Evolutionary conservation across 768 basidiomycete species (phyloP).

Genomic region (Gloeostereum incarnatum): DNA sequence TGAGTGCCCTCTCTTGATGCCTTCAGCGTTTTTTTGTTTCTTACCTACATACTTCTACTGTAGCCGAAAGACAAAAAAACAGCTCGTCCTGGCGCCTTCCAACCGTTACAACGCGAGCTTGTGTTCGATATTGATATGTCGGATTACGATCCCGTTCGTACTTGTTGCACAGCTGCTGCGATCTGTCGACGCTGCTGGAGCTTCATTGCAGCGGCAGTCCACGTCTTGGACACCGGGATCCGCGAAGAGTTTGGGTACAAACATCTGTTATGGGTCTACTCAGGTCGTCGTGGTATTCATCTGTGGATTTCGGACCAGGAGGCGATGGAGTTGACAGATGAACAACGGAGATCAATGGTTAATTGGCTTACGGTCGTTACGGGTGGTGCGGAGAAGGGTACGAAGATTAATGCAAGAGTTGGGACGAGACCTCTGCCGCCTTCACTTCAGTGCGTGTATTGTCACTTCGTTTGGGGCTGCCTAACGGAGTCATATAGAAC

Average conservation of each 20-base stretch:
- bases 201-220: constrained; percentile 89
- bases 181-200: constrained; percentile 94
- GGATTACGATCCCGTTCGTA: constrained; percentile 92
- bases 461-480: constrained; percentile 2
- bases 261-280: constrained; percentile 95
- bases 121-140: constrained; percentile 99
- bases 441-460: constrained; percentile 47
- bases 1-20: constrained; percentile 30
- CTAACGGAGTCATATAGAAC: constrained; percentile 19
- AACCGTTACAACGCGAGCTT: constrained; percentile 78
- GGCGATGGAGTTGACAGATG: constrained; percentile 86
- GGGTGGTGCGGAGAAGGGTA: constrained; percentile 71
- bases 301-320: constrained; percentile 90
- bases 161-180: constrained; percentile 85
- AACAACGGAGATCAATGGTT: constrained; percentile 83
- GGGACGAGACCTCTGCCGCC: constrained; percentile 52
- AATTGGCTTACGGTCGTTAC: constrained; percentile 78
- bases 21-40: background rate
- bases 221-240: constrained; percentile 70
- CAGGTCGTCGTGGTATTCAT: constrained; percentile 97
- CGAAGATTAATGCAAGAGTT: constrained; percentile 69
- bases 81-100: constrained; percentile 54
- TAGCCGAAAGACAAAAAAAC: constrained; percentile 90
- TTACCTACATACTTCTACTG: background rate
- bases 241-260: constrained; percentile 87